These are phyloP conservation scores for Sporothrix variecibatus DNA, from an alignment of 2,329 filamentous ascomycete genomes.

Conservation along the genomic window DNA sequence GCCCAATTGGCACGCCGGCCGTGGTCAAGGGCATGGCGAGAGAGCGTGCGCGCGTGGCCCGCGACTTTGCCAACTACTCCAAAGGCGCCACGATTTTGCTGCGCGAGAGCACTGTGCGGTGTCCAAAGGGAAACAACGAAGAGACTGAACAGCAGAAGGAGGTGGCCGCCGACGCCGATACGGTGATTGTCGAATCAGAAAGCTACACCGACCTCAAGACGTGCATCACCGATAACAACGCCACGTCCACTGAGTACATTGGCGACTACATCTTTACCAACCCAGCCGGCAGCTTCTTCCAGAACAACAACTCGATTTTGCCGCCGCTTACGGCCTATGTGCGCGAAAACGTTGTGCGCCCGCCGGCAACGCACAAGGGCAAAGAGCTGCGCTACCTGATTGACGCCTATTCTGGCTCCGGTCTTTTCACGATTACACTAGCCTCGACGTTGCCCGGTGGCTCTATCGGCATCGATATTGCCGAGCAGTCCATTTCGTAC, in stretches of 20 bases:
- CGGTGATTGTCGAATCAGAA: constrained; percentile 56
- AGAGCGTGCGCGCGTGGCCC: constrained; percentile 74
- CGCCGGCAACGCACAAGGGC: constrained; percentile 22
- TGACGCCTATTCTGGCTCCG: constrained; percentile 95
- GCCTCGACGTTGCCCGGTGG: constrained; percentile 78
- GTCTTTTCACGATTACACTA: constrained; percentile 94
- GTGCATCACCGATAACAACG: constrained; percentile 85
- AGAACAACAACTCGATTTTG: constrained; percentile 99
- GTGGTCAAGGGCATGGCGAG: constrained; percentile 76
- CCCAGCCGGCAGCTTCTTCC: constrained; percentile 93
- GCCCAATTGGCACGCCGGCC: constrained; percentile 87
- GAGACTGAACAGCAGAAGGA: not conserved
- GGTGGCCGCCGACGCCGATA: constrained; percentile 41
- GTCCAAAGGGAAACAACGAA: constrained; percentile 46
- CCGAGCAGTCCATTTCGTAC: constrained; percentile 72
- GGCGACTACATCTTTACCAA: constrained; percentile 84
- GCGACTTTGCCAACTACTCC: constrained; percentile 70
- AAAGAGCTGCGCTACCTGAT: constrained; percentile 75
- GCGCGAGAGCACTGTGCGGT: constrained; percentile 77
- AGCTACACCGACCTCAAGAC: constrained; percentile 75
- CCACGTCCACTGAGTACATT: constrained; percentile 82
- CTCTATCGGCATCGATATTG: constrained; percentile 89
- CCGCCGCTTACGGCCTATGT: constrained; percentile 84
- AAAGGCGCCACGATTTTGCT: constrained; percentile 86
- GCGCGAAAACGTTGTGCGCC: constrained; percentile 71